Base-by-base conservation (phyloP, 1,139 yeast genomes). In the Keqinozyma sinolaborantium region DNA sequence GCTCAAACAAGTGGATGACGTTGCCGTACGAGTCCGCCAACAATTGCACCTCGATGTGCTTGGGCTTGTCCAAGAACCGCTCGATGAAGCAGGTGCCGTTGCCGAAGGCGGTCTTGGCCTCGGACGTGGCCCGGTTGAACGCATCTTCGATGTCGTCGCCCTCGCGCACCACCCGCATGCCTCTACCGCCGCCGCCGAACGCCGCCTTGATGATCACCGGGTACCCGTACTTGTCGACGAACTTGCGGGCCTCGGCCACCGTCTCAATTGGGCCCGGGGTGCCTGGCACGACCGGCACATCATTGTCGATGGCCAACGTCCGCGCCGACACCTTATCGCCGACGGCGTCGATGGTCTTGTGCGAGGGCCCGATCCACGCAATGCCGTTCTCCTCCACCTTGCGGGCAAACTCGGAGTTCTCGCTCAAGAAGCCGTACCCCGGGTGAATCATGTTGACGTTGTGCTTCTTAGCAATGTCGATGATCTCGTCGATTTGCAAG, bases 151-250 rank as follows among this genome's bases (percentile, higher is more conserved):
- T 79, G 56, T 83, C 88, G 47, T 92, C 98, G 48, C 97, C 97
- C 60, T 92, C 97, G 56, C 95, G 76, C 30, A 94, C 98, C 32
- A 92, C 97, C 69, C 98, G 82, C 98, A 92, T 92, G 73, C 98
- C 98, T 66, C 98, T 82, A 55, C 99, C 98, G 73, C 98, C 98
- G 67, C 98, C 98, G 60, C 99, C 98, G 56, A 85, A 92, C 28
- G 98, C 98, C 27, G 99, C 98, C 67, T 92, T 92, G 63, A 92
- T 90, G 60, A 92, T 92, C 31, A 92, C 97, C 7, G 99, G 99
- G 64, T 59, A 90, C 16, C 99, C 98, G 59, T 90, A 74, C 60
- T 86, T 52, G 26, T 68, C 76, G 23, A 88, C 97, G 55, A 92
- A 92, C 9, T 59, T 78, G 42, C 64, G 53, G 13, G 97, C 98